Evolutionary conservation across 495 filamentous ascomycete species (phyloP).

Genomic region (Paragyromitra xinjiangensis): DNA sequence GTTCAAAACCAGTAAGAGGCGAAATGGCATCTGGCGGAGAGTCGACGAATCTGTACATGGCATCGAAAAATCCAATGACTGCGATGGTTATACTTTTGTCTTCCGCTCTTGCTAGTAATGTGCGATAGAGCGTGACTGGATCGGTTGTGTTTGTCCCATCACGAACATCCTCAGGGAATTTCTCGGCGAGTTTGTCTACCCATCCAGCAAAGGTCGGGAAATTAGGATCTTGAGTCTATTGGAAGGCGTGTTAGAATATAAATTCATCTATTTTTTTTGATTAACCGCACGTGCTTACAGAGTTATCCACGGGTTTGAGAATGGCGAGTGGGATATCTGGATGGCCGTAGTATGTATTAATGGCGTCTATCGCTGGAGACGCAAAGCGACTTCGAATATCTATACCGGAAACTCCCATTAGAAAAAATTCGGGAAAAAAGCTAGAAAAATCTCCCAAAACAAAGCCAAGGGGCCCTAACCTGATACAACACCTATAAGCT

Average conservation of each 20-base stretch:
- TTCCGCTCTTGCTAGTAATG: constrained; percentile 59
- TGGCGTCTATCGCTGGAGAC: constrained; percentile 56
- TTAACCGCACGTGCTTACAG: constrained; percentile 38
- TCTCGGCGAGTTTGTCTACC: constrained; percentile 62
- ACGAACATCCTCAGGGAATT: constrained; percentile 61
- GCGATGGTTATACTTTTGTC: constrained; percentile 55
- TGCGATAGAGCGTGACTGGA: constrained; percentile 57
- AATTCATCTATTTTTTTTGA: background rate
- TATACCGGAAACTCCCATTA: constrained; percentile 8
- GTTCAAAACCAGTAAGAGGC: constrained; percentile 59
- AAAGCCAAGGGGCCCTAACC: background rate
- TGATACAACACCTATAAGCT: constrained; percentile 35
- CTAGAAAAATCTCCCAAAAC: background rate
- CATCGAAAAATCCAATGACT: constrained; percentile 57
- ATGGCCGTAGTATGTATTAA: constrained; percentile 58
- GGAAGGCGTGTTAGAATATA: background rate
- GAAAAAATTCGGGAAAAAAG: background rate
- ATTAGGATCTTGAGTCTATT: constrained; percentile 53
- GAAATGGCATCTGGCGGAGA: constrained; percentile 55
- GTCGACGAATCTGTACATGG: constrained; percentile 54
- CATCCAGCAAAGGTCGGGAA: constrained; percentile 51
- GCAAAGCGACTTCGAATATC: constrained; percentile 56
- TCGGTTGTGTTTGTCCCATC: constrained; percentile 57
- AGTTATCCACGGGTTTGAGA: constrained; percentile 56
- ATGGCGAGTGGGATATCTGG: constrained; percentile 56